Conservation (phyloP, 306 rosid species). For the Inga oerstediana region DNA sequence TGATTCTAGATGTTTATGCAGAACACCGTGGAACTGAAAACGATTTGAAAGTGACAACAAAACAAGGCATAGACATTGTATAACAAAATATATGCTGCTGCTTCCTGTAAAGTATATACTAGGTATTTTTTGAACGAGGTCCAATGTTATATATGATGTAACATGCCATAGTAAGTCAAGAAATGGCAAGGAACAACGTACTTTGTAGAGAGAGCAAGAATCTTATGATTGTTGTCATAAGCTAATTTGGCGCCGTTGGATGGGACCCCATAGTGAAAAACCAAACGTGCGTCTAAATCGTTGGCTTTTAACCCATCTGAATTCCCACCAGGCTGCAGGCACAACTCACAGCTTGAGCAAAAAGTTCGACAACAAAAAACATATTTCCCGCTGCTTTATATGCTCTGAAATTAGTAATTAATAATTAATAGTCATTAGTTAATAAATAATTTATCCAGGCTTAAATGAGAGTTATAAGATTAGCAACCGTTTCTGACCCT, state of each 20-base stretch:
- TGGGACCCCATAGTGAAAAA: conserved; percentile 80
- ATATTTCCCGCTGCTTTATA: neutral
- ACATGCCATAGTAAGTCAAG: conserved; percentile 9
- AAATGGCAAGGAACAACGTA: conserved; percentile 39
- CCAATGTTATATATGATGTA: neutral
- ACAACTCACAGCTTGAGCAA: conserved; percentile 1
- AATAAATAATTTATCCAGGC: neutral
- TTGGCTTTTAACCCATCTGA: conserved; percentile 46
- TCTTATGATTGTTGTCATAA: conserved; percentile 64
- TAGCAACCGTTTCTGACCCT: neutral
- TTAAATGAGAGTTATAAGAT: neutral
- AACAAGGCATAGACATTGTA: neutral
- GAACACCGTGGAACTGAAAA: conserved; percentile 7
- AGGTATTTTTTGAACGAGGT: neutral
- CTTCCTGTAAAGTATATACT: neutral
- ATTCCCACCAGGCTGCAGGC: conserved; percentile 54
- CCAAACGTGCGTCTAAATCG: conserved; percentile 59
- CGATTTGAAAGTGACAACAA: neutral
- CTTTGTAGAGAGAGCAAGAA: conserved; percentile 83
- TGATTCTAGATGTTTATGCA: neutral
- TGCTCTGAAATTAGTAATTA: neutral
- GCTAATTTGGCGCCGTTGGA: conserved; percentile 56
- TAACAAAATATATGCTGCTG: neutral
- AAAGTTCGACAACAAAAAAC: neutral
- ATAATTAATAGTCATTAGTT: too few relatives aligned